A percentile compares a stretch with the other conserved stretches of the same genome.
Conservation (phyloP, 2,329 filamentous ascomycete genomes). For the Intubia oerlemansii region DNA sequence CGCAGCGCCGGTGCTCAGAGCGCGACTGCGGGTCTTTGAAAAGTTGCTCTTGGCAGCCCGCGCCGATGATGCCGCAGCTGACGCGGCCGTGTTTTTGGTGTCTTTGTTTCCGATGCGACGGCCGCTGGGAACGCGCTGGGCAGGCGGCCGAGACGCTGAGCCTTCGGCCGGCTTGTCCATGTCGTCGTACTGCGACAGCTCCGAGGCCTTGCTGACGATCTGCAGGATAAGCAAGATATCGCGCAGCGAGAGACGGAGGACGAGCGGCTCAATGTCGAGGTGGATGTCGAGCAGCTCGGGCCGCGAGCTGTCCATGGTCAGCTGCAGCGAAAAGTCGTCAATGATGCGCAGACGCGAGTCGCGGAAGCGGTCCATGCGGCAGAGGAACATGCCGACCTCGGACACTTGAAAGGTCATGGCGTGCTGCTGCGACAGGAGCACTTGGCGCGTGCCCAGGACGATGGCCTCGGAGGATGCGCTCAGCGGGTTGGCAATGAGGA, state of each 20-base stretch:
- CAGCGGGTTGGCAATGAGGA: constrained; percentile 85
- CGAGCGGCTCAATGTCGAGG: constrained; percentile 74
- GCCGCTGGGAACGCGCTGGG: no score
- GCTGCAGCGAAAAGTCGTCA: constrained; percentile 84
- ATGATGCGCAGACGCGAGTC: constrained; percentile 76
- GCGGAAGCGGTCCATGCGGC: constrained; percentile 95
- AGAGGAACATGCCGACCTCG: constrained; percentile 93
- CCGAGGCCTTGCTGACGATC: constrained; percentile 76
- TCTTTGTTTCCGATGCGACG: no score
- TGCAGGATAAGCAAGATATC: constrained; percentile 90
- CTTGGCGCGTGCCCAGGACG: constrained; percentile 82
- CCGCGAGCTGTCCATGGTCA: constrained; percentile 58
- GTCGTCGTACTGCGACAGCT: constrained; percentile 25
- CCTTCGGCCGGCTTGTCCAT: constrained; percentile 8
- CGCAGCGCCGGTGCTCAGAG: no score
- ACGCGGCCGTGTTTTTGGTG: no score
- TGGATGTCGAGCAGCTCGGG: constrained; percentile 50
- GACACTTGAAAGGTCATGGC: constrained; percentile 84
- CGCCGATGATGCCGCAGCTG: no score
- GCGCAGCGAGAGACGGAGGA: constrained; percentile 72
- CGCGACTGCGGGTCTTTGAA: no score
- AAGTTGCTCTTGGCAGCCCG: no score
- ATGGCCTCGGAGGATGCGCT: constrained; percentile 86
- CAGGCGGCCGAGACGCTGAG: no score
- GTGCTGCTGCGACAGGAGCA: constrained; percentile 83